phyloP scores from a whole-genome alignment of 768 basidiomycete species.

The Naganishia onofrii region DNA sequence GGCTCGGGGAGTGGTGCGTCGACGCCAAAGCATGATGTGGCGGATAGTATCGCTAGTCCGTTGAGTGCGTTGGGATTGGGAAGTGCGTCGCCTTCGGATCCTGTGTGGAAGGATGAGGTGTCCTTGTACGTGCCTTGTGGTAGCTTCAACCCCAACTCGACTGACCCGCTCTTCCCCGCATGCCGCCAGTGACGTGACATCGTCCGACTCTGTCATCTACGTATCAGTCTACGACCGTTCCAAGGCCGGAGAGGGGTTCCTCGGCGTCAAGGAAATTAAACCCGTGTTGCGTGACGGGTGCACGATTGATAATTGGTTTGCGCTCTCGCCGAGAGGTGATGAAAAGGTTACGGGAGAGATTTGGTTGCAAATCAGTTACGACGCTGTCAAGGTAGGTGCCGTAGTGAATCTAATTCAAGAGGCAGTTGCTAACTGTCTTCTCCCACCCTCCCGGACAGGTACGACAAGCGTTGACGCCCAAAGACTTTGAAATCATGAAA shows the following conservation, averaged over 20 bases:
- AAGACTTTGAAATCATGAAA: slow-evolving; percentile 97
- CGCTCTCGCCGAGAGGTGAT: slow-evolving; percentile 56
- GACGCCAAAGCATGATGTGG: slow-evolving; percentile 30
- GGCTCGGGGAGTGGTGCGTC: slow-evolving; percentile 30
- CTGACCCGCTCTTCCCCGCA: neutral
- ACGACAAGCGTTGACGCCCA: slow-evolving; percentile 63
- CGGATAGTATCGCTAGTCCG: neutral
- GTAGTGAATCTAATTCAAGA: neutral
- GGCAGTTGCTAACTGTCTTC: slow-evolving; percentile 1
- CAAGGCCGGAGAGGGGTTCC: slow-evolving; percentile 77
- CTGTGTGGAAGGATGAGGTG: slow-evolving; percentile 98
- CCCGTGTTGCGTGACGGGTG: slow-evolving; percentile 88
- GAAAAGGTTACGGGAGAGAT: slow-evolving; percentile 89
- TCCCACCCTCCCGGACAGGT: neutral
- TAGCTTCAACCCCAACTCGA: neutral
- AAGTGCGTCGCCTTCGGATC: slow-evolving; percentile 61
- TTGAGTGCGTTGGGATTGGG: neutral
- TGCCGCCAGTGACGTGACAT: slow-evolving; percentile 79
- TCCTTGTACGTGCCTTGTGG: slow-evolving; percentile 72
- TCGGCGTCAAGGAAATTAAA: slow-evolving; percentile 87
- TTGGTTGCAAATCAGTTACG: slow-evolving; percentile 88
- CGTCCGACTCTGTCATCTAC: slow-evolving; percentile 74
- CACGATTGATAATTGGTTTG: slow-evolving; percentile 95
- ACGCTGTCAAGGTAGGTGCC: slow-evolving; percentile 74
- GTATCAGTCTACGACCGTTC: slow-evolving; percentile 87